A percentile compares a stretch with the other conserved stretches of the same genome.
Conservation (phyloP, 768 basidiomycete species). For the Kwoniella dejecticola region DNA sequence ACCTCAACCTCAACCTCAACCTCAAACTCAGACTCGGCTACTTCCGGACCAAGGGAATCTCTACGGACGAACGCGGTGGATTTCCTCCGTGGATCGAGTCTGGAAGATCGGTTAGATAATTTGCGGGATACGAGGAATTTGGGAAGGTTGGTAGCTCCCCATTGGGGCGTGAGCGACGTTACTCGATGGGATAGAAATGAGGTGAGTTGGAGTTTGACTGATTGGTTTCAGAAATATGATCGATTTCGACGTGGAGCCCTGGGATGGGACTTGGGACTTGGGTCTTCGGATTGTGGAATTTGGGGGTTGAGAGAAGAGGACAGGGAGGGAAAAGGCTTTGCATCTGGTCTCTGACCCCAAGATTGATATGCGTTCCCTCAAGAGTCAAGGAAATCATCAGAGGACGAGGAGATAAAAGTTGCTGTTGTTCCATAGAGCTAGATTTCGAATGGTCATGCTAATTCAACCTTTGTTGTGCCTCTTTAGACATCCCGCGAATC, state of each 20-base stretch:
- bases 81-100: slow-evolving; percentile 33
- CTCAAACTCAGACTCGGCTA: too few relatives aligned
- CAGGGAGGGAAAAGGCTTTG: too few relatives aligned
- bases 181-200: slow-evolving; percentile 42
- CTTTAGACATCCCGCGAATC: slow-evolving; percentile 31
- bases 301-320: too few relatives aligned
- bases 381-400: too few relatives aligned
- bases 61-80: slow-evolving; percentile 9
- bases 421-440: too few relatives aligned
- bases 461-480: not conserved
- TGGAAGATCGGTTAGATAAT: slow-evolving; percentile 44
- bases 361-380: too few relatives aligned
- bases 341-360: too few relatives aligned
- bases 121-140: slow-evolving; percentile 47
- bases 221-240: not conserved
- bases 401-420: too few relatives aligned
- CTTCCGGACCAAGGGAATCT: not conserved
- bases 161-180: slow-evolving; percentile 45
- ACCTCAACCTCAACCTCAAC: too few relatives aligned
- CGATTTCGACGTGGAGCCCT: too few relatives aligned
- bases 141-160: slow-evolving; percentile 43
- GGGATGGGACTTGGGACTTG: too few relatives aligned
- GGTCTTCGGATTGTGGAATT: too few relatives aligned
- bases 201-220: slow-evolving; percentile 29
- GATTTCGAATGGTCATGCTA: not conserved